These are phyloP conservation scores for Daphne laureola DNA, from an alignment of 441 rosid species.

Conservation along the genomic window DNA sequence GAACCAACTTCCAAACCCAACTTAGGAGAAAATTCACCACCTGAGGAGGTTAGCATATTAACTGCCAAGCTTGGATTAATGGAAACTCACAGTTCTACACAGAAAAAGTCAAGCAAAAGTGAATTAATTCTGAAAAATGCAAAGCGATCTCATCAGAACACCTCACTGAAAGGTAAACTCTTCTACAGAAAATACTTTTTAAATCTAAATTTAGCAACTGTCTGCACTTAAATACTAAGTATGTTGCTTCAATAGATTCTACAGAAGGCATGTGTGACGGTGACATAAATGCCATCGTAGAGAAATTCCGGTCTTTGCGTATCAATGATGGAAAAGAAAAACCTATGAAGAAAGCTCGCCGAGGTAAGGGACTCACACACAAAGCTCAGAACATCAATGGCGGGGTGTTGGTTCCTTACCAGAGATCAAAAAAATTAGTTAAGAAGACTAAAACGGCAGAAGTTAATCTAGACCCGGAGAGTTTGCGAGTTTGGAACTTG, in stretches of 20 bases:
- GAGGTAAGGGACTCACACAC: background rate
- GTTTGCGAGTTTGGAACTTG: conserved; percentile 35
- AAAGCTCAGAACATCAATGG: background rate
- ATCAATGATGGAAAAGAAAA: conserved; percentile 6
- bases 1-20: background rate
- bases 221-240: background rate
- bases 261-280: conserved; percentile 3
- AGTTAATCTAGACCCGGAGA: conserved; percentile 36
- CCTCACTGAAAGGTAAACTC: conserved; percentile 15
- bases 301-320: conserved; percentile 13
- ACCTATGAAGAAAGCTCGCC: background rate
- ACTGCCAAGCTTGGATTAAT: too few species aligned
- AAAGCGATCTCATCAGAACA: background rate
- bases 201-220: too few species aligned
- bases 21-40: background rate
- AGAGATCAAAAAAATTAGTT: background rate
- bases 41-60: background rate
- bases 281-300: background rate
- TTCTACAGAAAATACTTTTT: background rate
- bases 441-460: conserved; percentile 11
- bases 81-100: background rate
- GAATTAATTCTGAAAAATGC: background rate
- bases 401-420: conserved; percentile 21
- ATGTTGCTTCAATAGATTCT: conserved; percentile 11
- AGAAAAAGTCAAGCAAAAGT: background rate